Conservation (phyloP, 768 basidiomycete species). For the Collybiopsis confluens region DNA sequence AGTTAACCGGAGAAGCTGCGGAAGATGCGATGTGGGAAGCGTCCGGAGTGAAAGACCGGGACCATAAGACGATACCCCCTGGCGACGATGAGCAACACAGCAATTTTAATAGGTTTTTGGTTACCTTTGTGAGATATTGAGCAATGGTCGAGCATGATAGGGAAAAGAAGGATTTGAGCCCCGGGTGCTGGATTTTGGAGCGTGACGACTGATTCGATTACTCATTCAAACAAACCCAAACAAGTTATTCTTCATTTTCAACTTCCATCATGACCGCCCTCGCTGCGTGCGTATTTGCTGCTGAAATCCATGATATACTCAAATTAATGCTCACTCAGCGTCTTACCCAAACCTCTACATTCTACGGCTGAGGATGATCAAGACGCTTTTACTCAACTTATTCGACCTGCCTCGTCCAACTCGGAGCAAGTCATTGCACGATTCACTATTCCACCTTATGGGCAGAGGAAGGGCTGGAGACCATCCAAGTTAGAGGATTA, state of each 20-base stretch:
- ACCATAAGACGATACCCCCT: constrained; percentile 96
- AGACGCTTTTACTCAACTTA: constrained; percentile 34
- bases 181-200: background rate
- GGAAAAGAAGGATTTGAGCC: background rate
- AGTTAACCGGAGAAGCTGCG: constrained; percentile 79
- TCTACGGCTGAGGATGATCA: constrained; percentile 58
- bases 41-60: constrained; percentile 88
- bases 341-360: constrained; percentile 65
- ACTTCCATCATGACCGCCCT: constrained; percentile 49
- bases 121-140: constrained; percentile 92
- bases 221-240: background rate
- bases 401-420: constrained; percentile 20
- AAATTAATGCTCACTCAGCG: constrained; percentile 20
- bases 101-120: too few relatives aligned
- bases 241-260: background rate
- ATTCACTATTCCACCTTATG: constrained; percentile 72
- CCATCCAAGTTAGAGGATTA: constrained; percentile 82
- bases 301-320: background rate
- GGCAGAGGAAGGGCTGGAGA: constrained; percentile 82
- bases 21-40: constrained; percentile 66
- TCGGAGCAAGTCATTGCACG: constrained; percentile 45
- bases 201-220: background rate
- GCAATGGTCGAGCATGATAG: constrained; percentile 86
- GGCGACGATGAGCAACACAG: background rate
- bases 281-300: constrained; percentile 56